phyloP scores from a whole-genome alignment of 805 yeast species.

The Henningerozyma blattae region DNA sequence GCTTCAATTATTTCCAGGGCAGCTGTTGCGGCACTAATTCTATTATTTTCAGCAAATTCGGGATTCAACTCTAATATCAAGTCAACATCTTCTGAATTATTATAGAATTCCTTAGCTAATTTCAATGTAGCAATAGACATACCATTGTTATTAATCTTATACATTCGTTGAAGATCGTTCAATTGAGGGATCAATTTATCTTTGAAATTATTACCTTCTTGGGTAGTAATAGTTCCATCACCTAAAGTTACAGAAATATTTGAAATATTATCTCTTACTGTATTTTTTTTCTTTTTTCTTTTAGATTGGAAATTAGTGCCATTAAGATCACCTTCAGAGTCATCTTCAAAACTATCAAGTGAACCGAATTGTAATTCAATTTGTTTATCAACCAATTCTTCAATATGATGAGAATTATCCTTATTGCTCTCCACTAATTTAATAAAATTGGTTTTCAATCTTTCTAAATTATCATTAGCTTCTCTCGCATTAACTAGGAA shows the following conservation, averaged over 20 bases:
- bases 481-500: conserved; percentile 1
- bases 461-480: conserved; percentile 3
- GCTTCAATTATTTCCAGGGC: conserved; percentile 27
- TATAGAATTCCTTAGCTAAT: conserved; percentile 30
- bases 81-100: conserved; percentile 35
- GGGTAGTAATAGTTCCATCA: not conserved
- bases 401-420: conserved; percentile 14
- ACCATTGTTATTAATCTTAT: conserved; percentile 31
- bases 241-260: not conserved
- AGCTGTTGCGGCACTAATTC: conserved; percentile 29
- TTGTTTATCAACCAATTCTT: conserved; percentile 18
- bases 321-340: conserved; percentile 1
- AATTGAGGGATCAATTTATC: conserved; percentile 16
- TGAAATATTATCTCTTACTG: conserved; percentile 10
- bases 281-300: conserved; percentile 1
- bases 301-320: not conserved
- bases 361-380: conserved; percentile 15
- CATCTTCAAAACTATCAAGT: conserved; percentile 1
- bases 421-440: conserved; percentile 10
- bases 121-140: conserved; percentile 28
- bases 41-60: conserved; percentile 14
- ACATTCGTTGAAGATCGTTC: conserved; percentile 23
- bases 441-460: conserved; percentile 14
- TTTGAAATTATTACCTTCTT: not conserved
- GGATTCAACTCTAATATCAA: conserved; percentile 25